Evolutionary conservation across 176 grass and related monocot genomes (phyloP).

Genomic region (Oryza brachyantha): DNA sequence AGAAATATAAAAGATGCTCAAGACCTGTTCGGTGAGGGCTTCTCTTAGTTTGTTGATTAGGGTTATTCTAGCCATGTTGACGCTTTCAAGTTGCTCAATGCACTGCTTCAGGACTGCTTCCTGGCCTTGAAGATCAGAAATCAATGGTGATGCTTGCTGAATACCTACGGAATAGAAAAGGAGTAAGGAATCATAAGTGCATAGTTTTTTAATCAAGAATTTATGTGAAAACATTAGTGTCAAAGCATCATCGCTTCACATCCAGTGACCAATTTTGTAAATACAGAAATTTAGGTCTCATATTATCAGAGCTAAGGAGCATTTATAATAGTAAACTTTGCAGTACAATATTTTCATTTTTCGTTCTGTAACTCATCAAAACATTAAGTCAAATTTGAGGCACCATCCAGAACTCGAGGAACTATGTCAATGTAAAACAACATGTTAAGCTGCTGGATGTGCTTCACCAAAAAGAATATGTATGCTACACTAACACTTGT

Average conservation of each 20-base stretch:
- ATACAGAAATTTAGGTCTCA: background rate
- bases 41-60: conserved; percentile 73
- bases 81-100: conserved; percentile 63
- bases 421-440: background rate
- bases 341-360: background rate
- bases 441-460: background rate
- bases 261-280: background rate
- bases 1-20: conserved; percentile 22
- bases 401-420: background rate
- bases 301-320: background rate
- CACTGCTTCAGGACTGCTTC: conserved; percentile 60
- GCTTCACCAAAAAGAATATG: background rate
- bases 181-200: conserved; percentile 13
- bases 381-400: background rate
- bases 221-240: conserved; percentile 1
- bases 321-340: conserved; percentile 9
- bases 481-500: background rate
- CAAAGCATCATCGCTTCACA: background rate
- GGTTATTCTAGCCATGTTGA: conserved; percentile 38
- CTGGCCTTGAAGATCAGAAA: conserved; percentile 64
- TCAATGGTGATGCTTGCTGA: conserved; percentile 56
- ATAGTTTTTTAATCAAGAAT: background rate
- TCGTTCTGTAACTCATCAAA: background rate
- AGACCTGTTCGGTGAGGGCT: conserved; percentile 78
- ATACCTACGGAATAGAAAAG: conserved; percentile 50